A percentile compares a stretch with the other conserved stretches of the same genome.
These are phyloP conservation scores for Pyricularia pennisetigena DNA, from an alignment of 2,329 filamentous ascomycete species.

Conservation along the genomic window DNA sequence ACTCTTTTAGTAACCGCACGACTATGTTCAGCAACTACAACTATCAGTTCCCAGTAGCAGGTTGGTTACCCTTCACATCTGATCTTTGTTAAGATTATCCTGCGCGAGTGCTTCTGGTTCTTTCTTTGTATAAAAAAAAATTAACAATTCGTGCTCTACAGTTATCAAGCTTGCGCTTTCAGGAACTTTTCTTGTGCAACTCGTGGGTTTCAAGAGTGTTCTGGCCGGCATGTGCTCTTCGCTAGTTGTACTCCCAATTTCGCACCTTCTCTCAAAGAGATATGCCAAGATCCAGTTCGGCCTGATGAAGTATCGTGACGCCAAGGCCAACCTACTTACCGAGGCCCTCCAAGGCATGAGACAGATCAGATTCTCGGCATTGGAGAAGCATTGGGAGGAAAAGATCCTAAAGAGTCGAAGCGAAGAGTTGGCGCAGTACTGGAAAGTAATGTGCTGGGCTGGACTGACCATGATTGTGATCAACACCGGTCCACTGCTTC, in stretches of 20 bases:
- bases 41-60: slow-evolving; percentile 22
- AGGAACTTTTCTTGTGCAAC: slow-evolving; percentile 17
- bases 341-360: slow-evolving; percentile 26
- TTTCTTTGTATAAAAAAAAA: not conserved
- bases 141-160: not conserved
- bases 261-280: slow-evolving; percentile 17
- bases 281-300: slow-evolving; percentile 21
- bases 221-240: slow-evolving; percentile 19
- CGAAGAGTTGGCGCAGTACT: slow-evolving; percentile 23
- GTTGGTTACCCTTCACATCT: not conserved
- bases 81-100: too few species aligned
- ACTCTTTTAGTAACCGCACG: slow-evolving; percentile 14
- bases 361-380: slow-evolving; percentile 26
- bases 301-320: slow-evolving; percentile 24
- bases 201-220: slow-evolving; percentile 22
- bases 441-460: slow-evolving; percentile 20
- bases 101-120: too few species aligned
- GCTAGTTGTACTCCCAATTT: slow-evolving; percentile 18
- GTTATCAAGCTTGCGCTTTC: slow-evolving; percentile 22
- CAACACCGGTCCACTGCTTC: slow-evolving; percentile 20
- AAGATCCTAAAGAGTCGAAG: slow-evolving; percentile 23
- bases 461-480: slow-evolving; percentile 19
- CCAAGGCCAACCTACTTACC: slow-evolving; percentile 22
- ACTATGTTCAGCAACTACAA: slow-evolving; percentile 21
- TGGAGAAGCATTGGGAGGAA: slow-evolving; percentile 23